Percentiles rank a stretch among this genome's conserved stretches.
phyloP scores from a whole-genome alignment of 306 rosid species.

The Gillenia trifoliata region DNA sequence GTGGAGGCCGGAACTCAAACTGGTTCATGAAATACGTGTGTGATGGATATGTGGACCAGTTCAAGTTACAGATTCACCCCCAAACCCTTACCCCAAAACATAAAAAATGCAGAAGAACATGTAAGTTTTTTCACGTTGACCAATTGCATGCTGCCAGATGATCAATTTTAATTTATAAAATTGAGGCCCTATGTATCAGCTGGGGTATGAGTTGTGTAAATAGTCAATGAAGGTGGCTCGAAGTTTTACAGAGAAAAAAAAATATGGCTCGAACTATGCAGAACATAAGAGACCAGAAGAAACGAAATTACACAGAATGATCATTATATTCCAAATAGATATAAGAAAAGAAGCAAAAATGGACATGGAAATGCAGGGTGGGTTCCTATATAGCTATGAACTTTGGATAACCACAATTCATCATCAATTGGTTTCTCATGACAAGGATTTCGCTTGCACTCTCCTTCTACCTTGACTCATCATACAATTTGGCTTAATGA shows the following conservation, averaged over 20 bases:
- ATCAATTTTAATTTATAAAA: background rate
- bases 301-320: background rate
- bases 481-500: too few species aligned
- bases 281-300: background rate
- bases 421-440: too few species aligned
- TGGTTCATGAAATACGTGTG: background rate
- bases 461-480: too few species aligned
- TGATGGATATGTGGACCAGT: conserved; percentile 20
- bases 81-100: background rate
- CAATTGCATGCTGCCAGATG: background rate
- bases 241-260: background rate
- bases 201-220: background rate
- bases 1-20: conserved; percentile 7
- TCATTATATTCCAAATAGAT: background rate
- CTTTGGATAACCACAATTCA: too few species aligned
- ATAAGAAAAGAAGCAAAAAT: background rate
- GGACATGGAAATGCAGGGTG: background rate
- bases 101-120: background rate
- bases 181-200: too few species aligned
- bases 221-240: conserved; percentile 1
- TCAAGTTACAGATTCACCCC: conserved; percentile 2
- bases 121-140: background rate
- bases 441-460: too few species aligned
- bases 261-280: background rate
- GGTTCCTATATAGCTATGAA: background rate